Conservation (phyloP, 2,329 filamentous ascomycete genomes). For the Trichoderma lentiforme region DNA sequence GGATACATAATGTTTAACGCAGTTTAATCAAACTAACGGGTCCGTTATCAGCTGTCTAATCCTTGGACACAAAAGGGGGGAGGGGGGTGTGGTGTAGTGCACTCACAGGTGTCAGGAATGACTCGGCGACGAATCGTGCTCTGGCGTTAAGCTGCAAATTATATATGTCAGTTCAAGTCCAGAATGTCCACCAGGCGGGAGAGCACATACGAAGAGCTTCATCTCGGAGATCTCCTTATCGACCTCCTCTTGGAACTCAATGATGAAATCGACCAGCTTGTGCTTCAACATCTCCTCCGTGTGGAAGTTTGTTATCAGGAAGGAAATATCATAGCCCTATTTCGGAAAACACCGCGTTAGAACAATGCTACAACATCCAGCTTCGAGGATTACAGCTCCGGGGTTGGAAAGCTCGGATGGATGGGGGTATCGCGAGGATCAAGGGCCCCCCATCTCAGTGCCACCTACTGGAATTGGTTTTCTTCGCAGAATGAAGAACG, state of each 20-base stretch:
- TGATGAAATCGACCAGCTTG: constrained; percentile 80
- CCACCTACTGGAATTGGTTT: constrained; percentile 84
- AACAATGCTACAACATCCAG: not conserved
- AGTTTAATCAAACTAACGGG: constrained; percentile 36
- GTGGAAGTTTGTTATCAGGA: constrained; percentile 97
- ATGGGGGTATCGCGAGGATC: not conserved
- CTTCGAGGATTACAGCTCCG: not conserved
- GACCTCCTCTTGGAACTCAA: constrained; percentile 99
- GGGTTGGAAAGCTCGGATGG: not conserved
- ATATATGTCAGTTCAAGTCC: not conserved
- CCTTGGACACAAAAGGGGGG: not conserved
- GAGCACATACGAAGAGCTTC: constrained; percentile 92
- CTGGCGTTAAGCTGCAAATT: constrained; percentile 77
- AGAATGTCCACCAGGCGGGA: not conserved
- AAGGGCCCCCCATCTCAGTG: not conserved
- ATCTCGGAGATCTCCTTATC: constrained; percentile 99
- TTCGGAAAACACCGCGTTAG: not conserved
- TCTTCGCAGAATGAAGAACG: constrained; percentile 91
- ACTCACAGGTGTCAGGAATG: constrained; percentile 86
- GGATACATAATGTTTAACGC: not conserved
- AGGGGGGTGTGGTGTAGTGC: not conserved
- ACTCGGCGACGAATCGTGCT: constrained; percentile 96
- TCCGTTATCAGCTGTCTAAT: not conserved
- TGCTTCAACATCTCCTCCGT: constrained; percentile 99
- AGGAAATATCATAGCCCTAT: constrained; percentile 96